Percentiles rank a stretch among this genome's conserved stretches.
Conservation (phyloP, 192 early-diverging fungal species). For the Kappamyces sp. region DNA sequence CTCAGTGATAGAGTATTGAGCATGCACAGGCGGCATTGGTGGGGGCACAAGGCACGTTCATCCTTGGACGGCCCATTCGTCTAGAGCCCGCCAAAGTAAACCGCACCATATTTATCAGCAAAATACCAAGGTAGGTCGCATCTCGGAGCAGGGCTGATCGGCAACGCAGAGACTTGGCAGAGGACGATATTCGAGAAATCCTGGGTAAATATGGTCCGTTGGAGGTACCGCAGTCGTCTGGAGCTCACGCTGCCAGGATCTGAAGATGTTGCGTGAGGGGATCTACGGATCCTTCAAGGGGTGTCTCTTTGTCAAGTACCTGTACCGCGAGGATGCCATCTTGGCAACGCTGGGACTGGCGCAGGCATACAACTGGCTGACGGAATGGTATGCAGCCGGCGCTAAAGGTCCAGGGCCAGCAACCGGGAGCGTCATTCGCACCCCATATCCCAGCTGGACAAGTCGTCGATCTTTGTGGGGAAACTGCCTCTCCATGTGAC, state of each 20-base stretch:
- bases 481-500: slow-evolving; percentile 52
- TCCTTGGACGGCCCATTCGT: slow-evolving; percentile 65
- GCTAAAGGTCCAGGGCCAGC: slow-evolving; percentile 26
- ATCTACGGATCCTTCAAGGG: slow-evolving; percentile 34
- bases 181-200: slow-evolving; percentile 29
- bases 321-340: slow-evolving; percentile 68
- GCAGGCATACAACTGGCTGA: slow-evolving; percentile 37
- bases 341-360: slow-evolving; percentile 29
- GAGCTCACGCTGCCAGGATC: slow-evolving; percentile 21
- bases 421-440: slow-evolving; percentile 32
- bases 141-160: not conserved
- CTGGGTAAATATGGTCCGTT: slow-evolving; percentile 52
- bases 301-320: slow-evolving; percentile 65
- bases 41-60: slow-evolving; percentile 60
- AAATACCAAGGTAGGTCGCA: slow-evolving; percentile 13
- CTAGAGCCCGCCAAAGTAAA: slow-evolving; percentile 74
- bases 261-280: slow-evolving; percentile 45
- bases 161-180: slow-evolving; percentile 1
- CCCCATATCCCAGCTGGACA: slow-evolving; percentile 41
- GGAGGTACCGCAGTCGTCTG: slow-evolving; percentile 30
- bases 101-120: slow-evolving; percentile 59
- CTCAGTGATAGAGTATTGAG: slow-evolving; percentile 29
- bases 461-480: slow-evolving; percentile 57
- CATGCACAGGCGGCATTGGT: slow-evolving; percentile 55
- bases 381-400: slow-evolving; percentile 54